Percentiles rank a stretch among this genome's conserved stretches.
Conservation (phyloP, 2,329 filamentous ascomycete genomes). For the Calonectria honghensis region DNA sequence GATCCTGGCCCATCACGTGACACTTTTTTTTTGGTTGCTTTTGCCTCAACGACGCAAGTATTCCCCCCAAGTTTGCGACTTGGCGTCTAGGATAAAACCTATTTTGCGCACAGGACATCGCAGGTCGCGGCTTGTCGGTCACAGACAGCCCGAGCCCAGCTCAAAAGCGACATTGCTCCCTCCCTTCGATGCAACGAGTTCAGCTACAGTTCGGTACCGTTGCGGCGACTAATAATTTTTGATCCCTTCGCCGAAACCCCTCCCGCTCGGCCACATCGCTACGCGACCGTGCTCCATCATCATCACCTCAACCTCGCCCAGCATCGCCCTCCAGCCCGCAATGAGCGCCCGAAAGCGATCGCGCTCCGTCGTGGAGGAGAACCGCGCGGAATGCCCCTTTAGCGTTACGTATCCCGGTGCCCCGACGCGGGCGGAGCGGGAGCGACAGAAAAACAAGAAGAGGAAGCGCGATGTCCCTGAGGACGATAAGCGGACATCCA, state of each 20-base stretch:
- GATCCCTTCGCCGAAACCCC: constrained; percentile 52
- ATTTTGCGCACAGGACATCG: constrained; percentile 56
- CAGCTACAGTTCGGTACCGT: constrained; percentile 17
- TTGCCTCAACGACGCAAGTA: constrained; percentile 48
- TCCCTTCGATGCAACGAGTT: constrained; percentile 34
- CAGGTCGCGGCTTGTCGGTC: constrained; percentile 57
- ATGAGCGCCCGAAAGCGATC: constrained; percentile 70
- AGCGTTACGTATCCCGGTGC: constrained; percentile 60
- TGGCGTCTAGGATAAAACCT: constrained; percentile 52
- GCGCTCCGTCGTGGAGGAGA: constrained; percentile 69
- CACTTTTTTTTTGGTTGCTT: constrained; percentile 48
- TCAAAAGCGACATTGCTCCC: constrained; percentile 50
- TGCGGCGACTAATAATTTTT: constrained; percentile 41
- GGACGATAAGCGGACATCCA: constrained; percentile 66
- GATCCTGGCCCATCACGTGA: constrained; percentile 52
- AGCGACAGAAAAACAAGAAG: constrained; percentile 67
- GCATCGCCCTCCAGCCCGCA: constrained; percentile 45
- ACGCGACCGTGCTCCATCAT: constrained; percentile 46
- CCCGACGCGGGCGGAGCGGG: constrained; percentile 56
- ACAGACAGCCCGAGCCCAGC: constrained; percentile 54
- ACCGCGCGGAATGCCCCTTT: constrained; percentile 75
- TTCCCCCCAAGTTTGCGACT: constrained; percentile 53
- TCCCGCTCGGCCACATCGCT: constrained; percentile 51
- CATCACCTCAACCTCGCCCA: constrained; percentile 44
- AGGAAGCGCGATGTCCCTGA: constrained; percentile 68